These are phyloP conservation scores for Oropetium thomaeum DNA, from an alignment of 176 grass and related monocot genomes.

Conservation along the genomic window DNA sequence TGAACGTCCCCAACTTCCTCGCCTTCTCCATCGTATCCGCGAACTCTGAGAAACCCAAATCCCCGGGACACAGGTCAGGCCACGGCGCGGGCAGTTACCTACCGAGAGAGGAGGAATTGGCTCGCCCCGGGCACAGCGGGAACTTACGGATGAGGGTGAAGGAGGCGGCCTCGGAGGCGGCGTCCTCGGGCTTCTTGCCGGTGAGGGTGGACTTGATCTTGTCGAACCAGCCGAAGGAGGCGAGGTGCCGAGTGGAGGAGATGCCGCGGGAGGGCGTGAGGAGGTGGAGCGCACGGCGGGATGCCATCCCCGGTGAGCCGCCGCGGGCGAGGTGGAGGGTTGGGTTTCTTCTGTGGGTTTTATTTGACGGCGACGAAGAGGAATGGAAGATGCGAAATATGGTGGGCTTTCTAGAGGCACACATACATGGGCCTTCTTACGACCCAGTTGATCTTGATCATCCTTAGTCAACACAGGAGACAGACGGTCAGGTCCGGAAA, in stretches of 20 bases:
- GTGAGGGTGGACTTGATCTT: conserved; percentile 93
- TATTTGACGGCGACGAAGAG: background rate
- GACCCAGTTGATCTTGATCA: background rate
- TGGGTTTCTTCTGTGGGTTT: conserved; percentile 7
- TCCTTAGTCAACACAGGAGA: background rate
- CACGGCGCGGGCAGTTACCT: background rate
- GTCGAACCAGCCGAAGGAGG: conserved; percentile 79
- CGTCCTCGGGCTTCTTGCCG: conserved; percentile 50
- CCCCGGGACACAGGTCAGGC: background rate
- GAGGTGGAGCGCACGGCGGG: conserved; percentile 36
- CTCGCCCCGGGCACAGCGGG: background rate
- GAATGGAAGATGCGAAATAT: background rate
- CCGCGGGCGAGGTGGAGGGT: background rate
- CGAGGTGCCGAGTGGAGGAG: conserved; percentile 62
- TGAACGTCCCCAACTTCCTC: conserved; percentile 66
- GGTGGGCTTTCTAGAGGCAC: conserved; percentile 1
- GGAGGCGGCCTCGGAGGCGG: conserved; percentile 11
- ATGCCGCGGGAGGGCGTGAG: conserved; percentile 49
- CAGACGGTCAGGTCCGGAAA: no score
- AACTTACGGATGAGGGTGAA: conserved; percentile 71
- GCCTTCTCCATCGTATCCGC: conserved; percentile 84
- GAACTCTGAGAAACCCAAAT: conserved; percentile 52
- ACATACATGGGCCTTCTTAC: background rate
- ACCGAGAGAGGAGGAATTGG: background rate
- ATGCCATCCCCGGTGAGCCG: conserved; percentile 36